A percentile compares a stretch with the other conserved stretches of the same genome.
Conservation (phyloP, 139 green algal genomes). For the Pleodorina starrii region DNA sequence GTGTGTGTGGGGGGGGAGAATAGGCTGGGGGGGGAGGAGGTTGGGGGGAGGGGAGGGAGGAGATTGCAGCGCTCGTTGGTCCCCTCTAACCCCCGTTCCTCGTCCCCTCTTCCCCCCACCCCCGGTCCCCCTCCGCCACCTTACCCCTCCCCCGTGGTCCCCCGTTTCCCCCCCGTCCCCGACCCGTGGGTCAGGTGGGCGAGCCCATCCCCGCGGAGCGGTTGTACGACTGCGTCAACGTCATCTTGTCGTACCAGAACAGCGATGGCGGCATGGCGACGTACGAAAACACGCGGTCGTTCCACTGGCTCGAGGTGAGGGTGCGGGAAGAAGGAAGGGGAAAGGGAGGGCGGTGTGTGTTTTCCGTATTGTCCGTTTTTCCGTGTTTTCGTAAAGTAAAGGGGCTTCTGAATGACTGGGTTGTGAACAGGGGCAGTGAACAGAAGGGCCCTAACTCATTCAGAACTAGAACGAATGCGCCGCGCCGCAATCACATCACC, state of each 20-base stretch:
- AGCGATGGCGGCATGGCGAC: constrained; percentile 95
- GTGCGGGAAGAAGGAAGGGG: neutral
- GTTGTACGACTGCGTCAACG: constrained; percentile 89
- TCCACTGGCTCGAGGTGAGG: constrained; percentile 73
- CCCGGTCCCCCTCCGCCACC: neutral
- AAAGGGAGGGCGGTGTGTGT: neutral
- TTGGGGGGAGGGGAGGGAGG: neutral
- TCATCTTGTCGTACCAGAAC: constrained; percentile 94
- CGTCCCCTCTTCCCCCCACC: neutral
- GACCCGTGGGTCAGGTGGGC: constrained; percentile 66
- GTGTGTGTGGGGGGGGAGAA: neutral
- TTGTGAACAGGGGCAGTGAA: too few relatives aligned
- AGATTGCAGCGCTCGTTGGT: neutral
- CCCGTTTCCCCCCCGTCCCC: neutral
- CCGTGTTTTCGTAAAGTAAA: too few relatives aligned
- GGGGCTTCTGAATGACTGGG: too few relatives aligned
- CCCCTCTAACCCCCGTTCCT: too few relatives aligned
- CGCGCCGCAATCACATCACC: too few relatives aligned
- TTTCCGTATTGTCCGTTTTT: too few relatives aligned
- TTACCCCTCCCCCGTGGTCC: neutral
- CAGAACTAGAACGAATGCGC: too few relatives aligned
- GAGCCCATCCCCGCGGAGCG: constrained; percentile 74
- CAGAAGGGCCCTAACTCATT: too few relatives aligned
- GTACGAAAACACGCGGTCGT: constrained; percentile 97
- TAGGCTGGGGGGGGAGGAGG: neutral